phyloP scores from a whole-genome alignment of 139 green algal species.

The Choricystis sp. region DNA sequence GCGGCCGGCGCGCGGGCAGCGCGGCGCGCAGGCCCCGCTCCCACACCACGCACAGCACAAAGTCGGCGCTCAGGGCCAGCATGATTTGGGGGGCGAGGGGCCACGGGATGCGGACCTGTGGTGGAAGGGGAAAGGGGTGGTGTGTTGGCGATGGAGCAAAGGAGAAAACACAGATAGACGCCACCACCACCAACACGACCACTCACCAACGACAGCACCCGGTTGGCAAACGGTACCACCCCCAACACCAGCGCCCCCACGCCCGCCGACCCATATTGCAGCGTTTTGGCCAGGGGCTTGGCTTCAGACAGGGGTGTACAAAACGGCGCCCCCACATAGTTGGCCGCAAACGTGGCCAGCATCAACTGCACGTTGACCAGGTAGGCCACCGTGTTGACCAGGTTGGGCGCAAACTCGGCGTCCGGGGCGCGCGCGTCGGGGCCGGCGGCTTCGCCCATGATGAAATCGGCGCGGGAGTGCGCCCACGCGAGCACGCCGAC shows the following conservation, averaged over 20 bases:
- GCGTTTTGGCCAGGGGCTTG: conserved; percentile 31
- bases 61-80: background rate
- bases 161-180: too few relatives aligned
- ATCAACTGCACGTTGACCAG: conserved; percentile 52
- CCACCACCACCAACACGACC: too few relatives aligned
- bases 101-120: background rate
- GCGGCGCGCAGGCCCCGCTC: background rate
- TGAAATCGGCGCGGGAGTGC: conserved; percentile 31
- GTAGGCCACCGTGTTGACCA: conserved; percentile 96
- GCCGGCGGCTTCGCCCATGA: conserved; percentile 13
- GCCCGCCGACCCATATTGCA: conserved; percentile 29
- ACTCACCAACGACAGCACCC: too few relatives aligned
- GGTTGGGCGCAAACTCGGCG: conserved; percentile 80
- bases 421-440: conserved; percentile 25
- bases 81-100: background rate
- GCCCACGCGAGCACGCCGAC: conserved; percentile 59
- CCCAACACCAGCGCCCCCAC: conserved; percentile 24
- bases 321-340: conserved; percentile 90
- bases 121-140: too few relatives aligned
- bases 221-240: conserved; percentile 20
- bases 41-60: background rate
- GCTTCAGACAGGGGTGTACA: conserved; percentile 70
- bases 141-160: too few relatives aligned
- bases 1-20: background rate
- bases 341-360: conserved; percentile 86